Conservation (phyloP, 352 stramenopile species). For the Phytophthora gonapodyides region DNA sequence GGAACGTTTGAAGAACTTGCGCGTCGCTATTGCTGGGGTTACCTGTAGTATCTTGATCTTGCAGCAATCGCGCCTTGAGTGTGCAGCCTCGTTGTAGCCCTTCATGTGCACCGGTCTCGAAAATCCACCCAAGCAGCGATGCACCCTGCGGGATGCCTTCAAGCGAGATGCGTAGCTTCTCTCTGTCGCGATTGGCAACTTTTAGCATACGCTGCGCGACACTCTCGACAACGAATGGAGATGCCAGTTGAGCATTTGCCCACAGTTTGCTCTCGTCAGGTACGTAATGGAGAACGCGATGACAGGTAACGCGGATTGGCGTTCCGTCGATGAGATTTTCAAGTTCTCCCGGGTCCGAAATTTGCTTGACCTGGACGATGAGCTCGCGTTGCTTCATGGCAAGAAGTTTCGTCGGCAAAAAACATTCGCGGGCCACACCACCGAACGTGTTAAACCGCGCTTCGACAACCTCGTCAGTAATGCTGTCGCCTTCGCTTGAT, state of each 20-base stretch:
- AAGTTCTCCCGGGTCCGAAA: not conserved
- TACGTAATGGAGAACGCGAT: slow-evolving; percentile 7
- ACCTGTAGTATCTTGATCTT: too few species aligned
- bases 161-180: too few species aligned
- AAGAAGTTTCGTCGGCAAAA: not conserved
- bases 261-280: not conserved
- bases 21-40: too few species aligned
- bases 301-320: not conserved
- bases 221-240: slow-evolving; percentile 11
- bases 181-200: too few species aligned
- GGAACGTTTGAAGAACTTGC: too few species aligned
- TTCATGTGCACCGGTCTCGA: too few species aligned
- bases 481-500: not conserved
- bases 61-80: too few species aligned
- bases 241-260: slow-evolving; percentile 1
- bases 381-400: not conserved
- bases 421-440: slow-evolving; percentile 2
- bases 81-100: too few species aligned
- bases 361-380: not conserved
- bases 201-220: too few species aligned
- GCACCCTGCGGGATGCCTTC: too few species aligned
- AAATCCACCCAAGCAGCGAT: too few species aligned
- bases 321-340: not conserved
- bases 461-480: not conserved
- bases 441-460: slow-evolving; percentile 3